A percentile compares a stretch with the other conserved stretches of the same genome.
These are phyloP conservation scores for Annulohypoxylon maeteangense DNA, from an alignment of 495 filamentous ascomycete species.

Conservation along the genomic window DNA sequence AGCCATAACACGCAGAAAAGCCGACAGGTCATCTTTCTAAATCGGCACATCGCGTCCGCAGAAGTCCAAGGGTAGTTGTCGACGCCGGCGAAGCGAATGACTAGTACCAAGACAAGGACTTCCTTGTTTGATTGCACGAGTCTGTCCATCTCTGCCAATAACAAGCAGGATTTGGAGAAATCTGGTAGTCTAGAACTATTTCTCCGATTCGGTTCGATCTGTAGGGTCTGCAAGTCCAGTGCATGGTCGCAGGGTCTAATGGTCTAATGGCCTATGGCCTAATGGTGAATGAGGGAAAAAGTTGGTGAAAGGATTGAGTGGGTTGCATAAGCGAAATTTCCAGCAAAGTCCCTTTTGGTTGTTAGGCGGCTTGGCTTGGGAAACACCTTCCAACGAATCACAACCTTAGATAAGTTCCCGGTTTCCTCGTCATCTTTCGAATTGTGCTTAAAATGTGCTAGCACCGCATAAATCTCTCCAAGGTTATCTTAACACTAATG, in stretches of 20 bases:
- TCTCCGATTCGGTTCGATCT: constrained; percentile 32
- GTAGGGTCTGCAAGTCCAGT: background rate
- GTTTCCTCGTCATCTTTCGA: background rate
- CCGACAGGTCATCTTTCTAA: constrained; percentile 32
- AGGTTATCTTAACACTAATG: constrained; percentile 34
- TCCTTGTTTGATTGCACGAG: constrained; percentile 3
- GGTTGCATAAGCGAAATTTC: constrained; percentile 41
- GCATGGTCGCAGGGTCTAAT: background rate
- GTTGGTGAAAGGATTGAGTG: constrained; percentile 20
- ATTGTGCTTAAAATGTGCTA: constrained; percentile 20
- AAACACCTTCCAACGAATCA: constrained; percentile 24
- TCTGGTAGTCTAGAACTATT: constrained; percentile 17
- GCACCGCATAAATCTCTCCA: constrained; percentile 5
- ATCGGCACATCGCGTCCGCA: constrained; percentile 24
- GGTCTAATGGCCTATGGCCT: background rate
- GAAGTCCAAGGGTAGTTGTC: background rate
- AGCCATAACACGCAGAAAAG: constrained; percentile 9
- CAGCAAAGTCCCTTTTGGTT: background rate
- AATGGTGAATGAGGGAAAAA: constrained; percentile 2
- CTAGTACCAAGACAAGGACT: constrained; percentile 7
- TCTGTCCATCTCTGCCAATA: constrained; percentile 5
- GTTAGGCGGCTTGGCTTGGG: background rate
- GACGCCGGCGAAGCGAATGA: background rate
- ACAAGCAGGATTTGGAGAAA: background rate
- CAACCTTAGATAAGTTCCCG: constrained; percentile 7